Conservation (phyloP, 305 asterid species). For the Ajuga reptans region DNA sequence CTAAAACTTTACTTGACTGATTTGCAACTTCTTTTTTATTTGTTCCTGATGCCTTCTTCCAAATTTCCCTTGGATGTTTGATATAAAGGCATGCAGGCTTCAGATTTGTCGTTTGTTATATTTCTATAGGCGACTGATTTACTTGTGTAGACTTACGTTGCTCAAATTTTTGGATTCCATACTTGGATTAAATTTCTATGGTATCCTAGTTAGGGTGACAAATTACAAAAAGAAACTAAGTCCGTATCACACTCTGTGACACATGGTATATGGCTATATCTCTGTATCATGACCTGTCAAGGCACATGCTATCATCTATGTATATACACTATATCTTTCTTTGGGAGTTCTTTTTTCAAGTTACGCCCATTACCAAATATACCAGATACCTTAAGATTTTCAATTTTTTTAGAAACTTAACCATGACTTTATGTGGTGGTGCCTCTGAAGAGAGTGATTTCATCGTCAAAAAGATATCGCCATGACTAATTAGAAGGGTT, state of each 20-base stretch:
- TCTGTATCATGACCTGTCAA: background rate
- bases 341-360: background rate
- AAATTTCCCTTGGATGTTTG: background rate
- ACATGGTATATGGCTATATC: background rate
- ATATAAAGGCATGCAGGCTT: background rate
- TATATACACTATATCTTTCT: no score
- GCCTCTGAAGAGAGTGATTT: slow-evolving; percentile 9
- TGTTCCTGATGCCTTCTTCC: background rate
- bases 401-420: background rate
- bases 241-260: background rate
- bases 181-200: background rate
- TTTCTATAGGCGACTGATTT: background rate
- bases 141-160: slow-evolving; percentile 4
- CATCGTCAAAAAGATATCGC: background rate
- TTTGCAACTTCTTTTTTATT: no score
- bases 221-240: background rate
- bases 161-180: background rate
- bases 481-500: background rate
- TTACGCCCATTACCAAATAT: background rate
- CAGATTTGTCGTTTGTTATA: background rate
- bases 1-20: background rate
- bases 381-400: background rate
- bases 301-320: no score
- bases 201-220: background rate
- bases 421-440: background rate